Evolutionary conservation across 2,329 filamentous ascomycete species (phyloP).

Genomic region (Cytospora paraplurivora): DNA sequence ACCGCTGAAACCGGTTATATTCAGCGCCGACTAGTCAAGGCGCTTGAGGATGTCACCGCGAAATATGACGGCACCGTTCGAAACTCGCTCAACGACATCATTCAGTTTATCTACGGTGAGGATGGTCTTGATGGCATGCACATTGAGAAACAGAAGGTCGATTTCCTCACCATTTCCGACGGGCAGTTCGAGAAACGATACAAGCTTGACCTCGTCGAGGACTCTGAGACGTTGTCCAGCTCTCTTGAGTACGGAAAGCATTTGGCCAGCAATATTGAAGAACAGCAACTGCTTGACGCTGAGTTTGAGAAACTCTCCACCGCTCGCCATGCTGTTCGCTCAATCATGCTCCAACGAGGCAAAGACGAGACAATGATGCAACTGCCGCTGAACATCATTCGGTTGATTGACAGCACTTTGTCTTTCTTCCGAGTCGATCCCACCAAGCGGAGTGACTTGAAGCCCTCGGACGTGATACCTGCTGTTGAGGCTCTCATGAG

Average conservation of each 20-base stretch:
- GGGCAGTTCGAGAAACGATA: constrained; percentile 78
- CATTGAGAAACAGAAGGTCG: constrained; percentile 91
- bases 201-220: constrained; percentile 83
- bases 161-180: constrained; percentile 80
- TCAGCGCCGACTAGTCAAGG: constrained; percentile 96
- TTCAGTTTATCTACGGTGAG: constrained; percentile 97
- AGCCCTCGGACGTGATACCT: constrained; percentile 84
- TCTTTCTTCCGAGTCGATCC: constrained; percentile 89
- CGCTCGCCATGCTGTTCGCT: constrained; percentile 76
- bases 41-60: constrained; percentile 94
- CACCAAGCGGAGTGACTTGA: constrained; percentile 81
- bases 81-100: constrained; percentile 93
- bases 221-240: constrained; percentile 56
- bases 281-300: constrained; percentile 82
- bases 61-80: constrained; percentile 97
- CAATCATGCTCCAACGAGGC: constrained; percentile 60
- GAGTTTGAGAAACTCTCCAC: constrained; percentile 79
- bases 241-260: constrained; percentile 85
- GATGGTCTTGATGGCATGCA: constrained; percentile 91
- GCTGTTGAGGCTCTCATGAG: constrained; percentile 74
- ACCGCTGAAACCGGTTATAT: constrained; percentile 99
- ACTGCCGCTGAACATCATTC: constrained; percentile 85
- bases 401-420: constrained; percentile 88
- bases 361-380: constrained; percentile 86
- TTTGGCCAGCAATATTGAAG: constrained; percentile 81